Percentiles rank a stretch among this genome's conserved stretches.
Evolutionary conservation across 1,139 yeast genomes (phyloP).

Genomic region (Citeromyces hawaiiensis): DNA sequence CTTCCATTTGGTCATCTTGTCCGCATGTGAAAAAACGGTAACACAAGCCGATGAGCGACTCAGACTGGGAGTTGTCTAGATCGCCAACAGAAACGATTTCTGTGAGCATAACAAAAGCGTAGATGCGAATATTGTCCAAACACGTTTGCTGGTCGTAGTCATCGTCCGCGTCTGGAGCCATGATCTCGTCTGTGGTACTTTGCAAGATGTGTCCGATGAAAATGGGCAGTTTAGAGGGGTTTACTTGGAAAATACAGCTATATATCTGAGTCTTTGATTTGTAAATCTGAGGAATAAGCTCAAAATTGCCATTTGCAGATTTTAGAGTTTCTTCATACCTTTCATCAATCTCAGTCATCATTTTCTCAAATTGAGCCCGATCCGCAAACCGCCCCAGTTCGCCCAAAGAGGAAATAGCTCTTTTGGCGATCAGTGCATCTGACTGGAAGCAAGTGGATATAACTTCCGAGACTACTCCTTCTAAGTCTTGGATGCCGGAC

Average conservation of each 20-base stretch:
- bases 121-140: slow-evolving; percentile 36
- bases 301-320: background rate
- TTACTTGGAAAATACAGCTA: slow-evolving; percentile 16
- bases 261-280: background rate
- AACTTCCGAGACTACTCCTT: slow-evolving; percentile 25
- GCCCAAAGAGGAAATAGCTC: slow-evolving; percentile 44
- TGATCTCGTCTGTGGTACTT: slow-evolving; percentile 14
- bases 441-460: slow-evolving; percentile 26
- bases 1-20: slow-evolving; percentile 28
- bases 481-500: slow-evolving; percentile 25
- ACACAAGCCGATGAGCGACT: background rate
- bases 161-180: slow-evolving; percentile 12
- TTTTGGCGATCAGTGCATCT: slow-evolving; percentile 34
- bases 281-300: background rate
- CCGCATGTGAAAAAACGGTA: slow-evolving; percentile 12
- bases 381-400: slow-evolving; percentile 24
- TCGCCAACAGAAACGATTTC: slow-evolving; percentile 10
- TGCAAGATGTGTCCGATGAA: slow-evolving; percentile 12
- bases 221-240: slow-evolving; percentile 9
- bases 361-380: slow-evolving; percentile 13
- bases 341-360: slow-evolving; percentile 5
- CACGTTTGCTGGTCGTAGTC: slow-evolving; percentile 22
- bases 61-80: slow-evolving; percentile 7
- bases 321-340: slow-evolving; percentile 1
- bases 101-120: slow-evolving; percentile 29